Conservation (phyloP, 139 green algal genomes). For the Chlorella sp. region DNA sequence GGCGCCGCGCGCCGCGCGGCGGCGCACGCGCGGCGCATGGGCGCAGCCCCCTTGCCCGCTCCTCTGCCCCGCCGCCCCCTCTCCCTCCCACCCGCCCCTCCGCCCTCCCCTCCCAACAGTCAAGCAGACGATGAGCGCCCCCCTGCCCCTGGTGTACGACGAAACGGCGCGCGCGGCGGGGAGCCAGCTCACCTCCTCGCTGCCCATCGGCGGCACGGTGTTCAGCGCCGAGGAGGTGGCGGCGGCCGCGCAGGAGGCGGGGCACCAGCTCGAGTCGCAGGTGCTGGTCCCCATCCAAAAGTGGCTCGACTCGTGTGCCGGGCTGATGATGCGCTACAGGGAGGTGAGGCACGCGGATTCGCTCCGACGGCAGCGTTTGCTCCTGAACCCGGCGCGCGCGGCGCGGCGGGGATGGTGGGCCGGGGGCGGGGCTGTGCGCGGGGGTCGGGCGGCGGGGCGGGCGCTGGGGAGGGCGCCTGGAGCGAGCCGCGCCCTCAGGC, state of each 20-base stretch:
- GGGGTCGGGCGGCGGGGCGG: too few species aligned
- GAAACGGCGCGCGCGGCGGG: slow-evolving; percentile 55
- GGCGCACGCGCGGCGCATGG: not conserved
- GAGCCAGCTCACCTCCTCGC: slow-evolving; percentile 4
- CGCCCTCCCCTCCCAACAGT: slow-evolving; percentile 50
- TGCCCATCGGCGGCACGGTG: slow-evolving; percentile 47
- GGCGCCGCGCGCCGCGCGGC: not conserved
- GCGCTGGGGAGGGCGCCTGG: not conserved
- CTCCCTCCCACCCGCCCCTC: slow-evolving; percentile 28
- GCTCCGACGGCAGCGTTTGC: not conserved
- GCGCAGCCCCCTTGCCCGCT: not conserved
- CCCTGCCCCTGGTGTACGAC: slow-evolving; percentile 69
- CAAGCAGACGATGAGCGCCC: not conserved
- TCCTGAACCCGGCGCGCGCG: not conserved
- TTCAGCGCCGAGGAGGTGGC: slow-evolving; percentile 55
- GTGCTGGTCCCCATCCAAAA: slow-evolving; percentile 69
- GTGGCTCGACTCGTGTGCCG: slow-evolving; percentile 63
- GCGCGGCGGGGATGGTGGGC: not conserved
- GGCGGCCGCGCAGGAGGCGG: slow-evolving; percentile 42
- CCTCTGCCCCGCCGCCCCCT: not conserved
- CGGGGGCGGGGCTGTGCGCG: too few species aligned
- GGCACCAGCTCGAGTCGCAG: slow-evolving; percentile 62
- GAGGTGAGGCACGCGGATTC: not conserved
- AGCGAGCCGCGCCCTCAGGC: not conserved
- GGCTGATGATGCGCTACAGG: slow-evolving; percentile 10